Conservation (phyloP, 2,329 filamentous ascomycete species). For the Annulohypoxylon truncatum region DNA sequence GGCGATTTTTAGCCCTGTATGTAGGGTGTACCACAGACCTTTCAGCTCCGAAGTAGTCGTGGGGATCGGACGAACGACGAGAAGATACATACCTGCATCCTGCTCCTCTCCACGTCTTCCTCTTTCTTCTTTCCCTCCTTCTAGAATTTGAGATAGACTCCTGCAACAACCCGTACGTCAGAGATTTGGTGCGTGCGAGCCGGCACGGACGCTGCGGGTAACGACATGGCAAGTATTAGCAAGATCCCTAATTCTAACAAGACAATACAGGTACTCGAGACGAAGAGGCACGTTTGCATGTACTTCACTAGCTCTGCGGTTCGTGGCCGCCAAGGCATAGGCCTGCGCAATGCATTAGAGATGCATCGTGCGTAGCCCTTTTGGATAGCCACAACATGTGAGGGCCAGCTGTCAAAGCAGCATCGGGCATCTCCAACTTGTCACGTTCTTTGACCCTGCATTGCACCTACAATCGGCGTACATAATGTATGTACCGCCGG, state of each 20-base stretch:
- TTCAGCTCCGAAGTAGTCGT: slow-evolving; percentile 6
- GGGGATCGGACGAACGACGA: slow-evolving; percentile 29
- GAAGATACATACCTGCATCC: not conserved
- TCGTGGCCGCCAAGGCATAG: slow-evolving; percentile 40
- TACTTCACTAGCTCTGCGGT: slow-evolving; percentile 29
- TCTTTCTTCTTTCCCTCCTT: not conserved
- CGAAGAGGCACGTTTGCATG: slow-evolving; percentile 3
- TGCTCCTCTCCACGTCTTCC: not conserved
- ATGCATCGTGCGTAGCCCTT: slow-evolving; percentile 37
- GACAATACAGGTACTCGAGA: slow-evolving; percentile 10
- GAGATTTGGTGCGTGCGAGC: slow-evolving; percentile 34
- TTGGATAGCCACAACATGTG: slow-evolving; percentile 34
- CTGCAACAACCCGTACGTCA: slow-evolving; percentile 9
- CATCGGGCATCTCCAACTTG: slow-evolving; percentile 42
- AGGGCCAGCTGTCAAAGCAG: slow-evolving; percentile 41
- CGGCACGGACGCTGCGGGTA: slow-evolving; percentile 35
- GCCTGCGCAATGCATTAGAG: slow-evolving; percentile 40
- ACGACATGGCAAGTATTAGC: slow-evolving; percentile 2
- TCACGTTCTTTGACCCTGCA: slow-evolving; percentile 42
- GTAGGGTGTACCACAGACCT: slow-evolving; percentile 35
- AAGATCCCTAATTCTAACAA: slow-evolving; percentile 20
- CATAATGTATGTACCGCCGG: slow-evolving; percentile 18
- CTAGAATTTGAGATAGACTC: slow-evolving; percentile 4
- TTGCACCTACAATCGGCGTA: slow-evolving; percentile 24
- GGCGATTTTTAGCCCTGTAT: slow-evolving; percentile 40